Evolutionary conservation across 257 asterid species (phyloP).

Genomic region (Paraleonurus japonicus): DNA sequence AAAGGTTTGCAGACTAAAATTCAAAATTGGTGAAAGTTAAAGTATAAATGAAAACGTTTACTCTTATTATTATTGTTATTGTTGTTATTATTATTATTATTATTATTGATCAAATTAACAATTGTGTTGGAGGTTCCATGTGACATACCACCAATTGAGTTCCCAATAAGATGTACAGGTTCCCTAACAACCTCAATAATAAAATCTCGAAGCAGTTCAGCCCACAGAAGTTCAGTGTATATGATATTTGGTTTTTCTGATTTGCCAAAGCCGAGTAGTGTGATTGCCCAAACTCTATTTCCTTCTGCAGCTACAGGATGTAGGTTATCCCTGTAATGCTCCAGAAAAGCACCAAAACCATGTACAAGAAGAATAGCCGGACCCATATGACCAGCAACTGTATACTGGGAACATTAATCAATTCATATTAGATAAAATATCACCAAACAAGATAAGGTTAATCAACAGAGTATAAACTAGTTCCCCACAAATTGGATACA

Average conservation of each 20-base stretch:
- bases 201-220: constrained; percentile 78
- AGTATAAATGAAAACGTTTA: no score
- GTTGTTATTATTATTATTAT: neutral
- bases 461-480: constrained; percentile 1
- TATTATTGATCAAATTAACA: neutral
- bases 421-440: constrained; percentile 21
- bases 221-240: constrained; percentile 86
- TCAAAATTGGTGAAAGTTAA: no score
- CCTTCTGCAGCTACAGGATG: constrained; percentile 66
- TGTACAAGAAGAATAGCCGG: constrained; percentile 89
- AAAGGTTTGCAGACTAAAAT: no score
- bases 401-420: constrained; percentile 57
- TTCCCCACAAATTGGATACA: constrained; percentile 12
- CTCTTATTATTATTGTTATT: no score
- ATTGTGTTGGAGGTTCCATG: constrained; percentile 7
- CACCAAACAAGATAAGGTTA: neutral
- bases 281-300: constrained; percentile 85
- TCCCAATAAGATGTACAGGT: constrained; percentile 90
- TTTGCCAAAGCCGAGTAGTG: constrained; percentile 87
- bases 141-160: constrained; percentile 89
- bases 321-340: constrained; percentile 83
- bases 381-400: constrained; percentile 71
- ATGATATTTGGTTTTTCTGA: constrained; percentile 87
- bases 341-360: constrained; percentile 94
- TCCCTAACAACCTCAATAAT: constrained; percentile 77